phyloP scores from a whole-genome alignment of 345 rosid species.

The Populus deltoides region DNA sequence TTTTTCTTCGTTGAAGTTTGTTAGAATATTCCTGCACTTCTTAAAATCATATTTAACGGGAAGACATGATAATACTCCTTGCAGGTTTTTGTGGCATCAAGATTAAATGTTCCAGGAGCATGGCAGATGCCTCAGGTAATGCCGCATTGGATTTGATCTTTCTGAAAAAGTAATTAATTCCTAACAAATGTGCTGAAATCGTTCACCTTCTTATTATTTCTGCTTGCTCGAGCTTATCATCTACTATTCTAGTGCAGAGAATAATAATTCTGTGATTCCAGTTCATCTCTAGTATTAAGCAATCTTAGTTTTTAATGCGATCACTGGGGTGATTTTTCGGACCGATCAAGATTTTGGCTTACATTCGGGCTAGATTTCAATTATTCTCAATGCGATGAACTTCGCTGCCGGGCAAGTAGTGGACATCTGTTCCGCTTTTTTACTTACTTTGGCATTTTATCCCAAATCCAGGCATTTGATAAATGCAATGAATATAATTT shows the following conservation, averaged over 20 bases:
- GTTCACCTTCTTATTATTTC: background rate
- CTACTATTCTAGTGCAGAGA: background rate
- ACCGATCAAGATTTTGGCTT: background rate
- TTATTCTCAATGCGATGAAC: background rate
- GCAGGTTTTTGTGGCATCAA: conserved; percentile 94
- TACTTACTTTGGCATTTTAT: background rate
- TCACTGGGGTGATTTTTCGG: background rate
- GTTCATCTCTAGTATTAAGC: background rate
- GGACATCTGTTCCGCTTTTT: background rate
- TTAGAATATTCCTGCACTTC: background rate
- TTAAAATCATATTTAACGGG: background rate
- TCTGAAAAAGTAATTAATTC: background rate
- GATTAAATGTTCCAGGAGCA: conserved; percentile 98
- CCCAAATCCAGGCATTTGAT: background rate
- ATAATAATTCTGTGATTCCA: background rate
- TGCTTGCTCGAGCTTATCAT: background rate
- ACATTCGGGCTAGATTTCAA: background rate
- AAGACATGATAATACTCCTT: background rate
- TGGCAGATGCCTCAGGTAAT: conserved; percentile 99
- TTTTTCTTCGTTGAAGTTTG: too few species aligned
- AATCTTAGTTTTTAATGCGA: background rate
- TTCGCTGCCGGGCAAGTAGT: background rate
- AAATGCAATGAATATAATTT: background rate
- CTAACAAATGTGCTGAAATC: background rate
- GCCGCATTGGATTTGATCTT: background rate